Conservation (phyloP, 129 eudicot genomes). For the Arctium lappa region DNA sequence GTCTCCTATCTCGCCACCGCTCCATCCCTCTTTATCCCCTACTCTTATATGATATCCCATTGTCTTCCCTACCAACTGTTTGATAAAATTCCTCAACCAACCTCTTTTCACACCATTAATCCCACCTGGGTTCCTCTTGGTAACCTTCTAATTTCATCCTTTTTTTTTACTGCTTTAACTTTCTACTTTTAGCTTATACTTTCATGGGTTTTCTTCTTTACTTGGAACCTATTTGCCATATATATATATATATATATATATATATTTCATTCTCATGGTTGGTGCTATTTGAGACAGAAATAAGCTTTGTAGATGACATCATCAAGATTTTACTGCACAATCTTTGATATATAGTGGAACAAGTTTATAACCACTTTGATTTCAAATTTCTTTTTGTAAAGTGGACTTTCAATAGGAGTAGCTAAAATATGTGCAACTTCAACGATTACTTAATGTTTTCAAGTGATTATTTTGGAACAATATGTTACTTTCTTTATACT, state of each 20-base stretch:
- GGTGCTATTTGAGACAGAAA: background rate
- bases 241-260: background rate
- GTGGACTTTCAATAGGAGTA: background rate
- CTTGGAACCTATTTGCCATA: background rate
- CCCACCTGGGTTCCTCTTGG: background rate
- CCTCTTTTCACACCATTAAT: background rate
- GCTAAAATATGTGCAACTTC: background rate
- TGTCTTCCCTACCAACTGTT: background rate
- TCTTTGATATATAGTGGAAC: background rate
- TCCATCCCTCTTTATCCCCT: background rate
- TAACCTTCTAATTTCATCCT: background rate
- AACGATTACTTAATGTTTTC: background rate
- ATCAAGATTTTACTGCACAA: background rate
- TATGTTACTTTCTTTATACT: background rate
- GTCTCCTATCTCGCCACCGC: conserved; percentile 21
- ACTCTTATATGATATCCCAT: background rate
- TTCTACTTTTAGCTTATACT: background rate
- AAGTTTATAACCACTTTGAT: background rate
- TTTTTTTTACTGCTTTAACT: conserved; percentile 10
- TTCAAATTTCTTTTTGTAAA: background rate
- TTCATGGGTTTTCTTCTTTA: background rate
- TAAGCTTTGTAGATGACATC: background rate
- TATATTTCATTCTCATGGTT: background rate
- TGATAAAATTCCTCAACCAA: conserved; percentile 20
- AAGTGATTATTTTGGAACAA: background rate